These are phyloP conservation scores for Cyclanthera cordifolia DNA, from an alignment of 306 rosid species.

Conservation along the genomic window DNA sequence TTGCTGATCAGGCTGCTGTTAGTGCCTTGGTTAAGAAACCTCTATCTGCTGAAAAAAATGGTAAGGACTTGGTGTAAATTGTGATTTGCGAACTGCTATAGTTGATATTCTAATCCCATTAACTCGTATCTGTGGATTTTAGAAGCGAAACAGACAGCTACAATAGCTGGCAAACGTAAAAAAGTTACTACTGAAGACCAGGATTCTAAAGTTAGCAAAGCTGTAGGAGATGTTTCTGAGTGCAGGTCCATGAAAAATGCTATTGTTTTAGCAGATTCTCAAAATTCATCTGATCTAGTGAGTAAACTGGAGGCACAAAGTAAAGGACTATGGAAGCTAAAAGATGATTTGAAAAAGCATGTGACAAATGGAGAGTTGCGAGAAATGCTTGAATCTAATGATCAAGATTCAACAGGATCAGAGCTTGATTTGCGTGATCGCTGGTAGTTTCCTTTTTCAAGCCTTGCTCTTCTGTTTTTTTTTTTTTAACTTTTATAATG, in stretches of 20 bases:
- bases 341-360: constrained; percentile 73
- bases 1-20: constrained; percentile 64
- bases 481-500: no score
- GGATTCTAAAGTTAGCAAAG: constrained; percentile 57
- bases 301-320: constrained; percentile 56
- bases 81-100: background rate
- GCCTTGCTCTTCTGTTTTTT: background rate
- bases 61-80: constrained; percentile 21
- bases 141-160: constrained; percentile 20
- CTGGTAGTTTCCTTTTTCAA: constrained; percentile 40
- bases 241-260: constrained; percentile 29
- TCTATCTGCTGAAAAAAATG: constrained; percentile 28
- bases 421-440: constrained; percentile 90
- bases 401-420: constrained; percentile 73
- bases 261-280: constrained; percentile 16
- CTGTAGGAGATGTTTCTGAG: constrained; percentile 41
- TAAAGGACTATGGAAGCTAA: constrained; percentile 70
- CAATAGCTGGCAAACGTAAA: constrained; percentile 65
- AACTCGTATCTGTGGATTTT: background rate
- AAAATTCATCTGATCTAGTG: constrained; percentile 33
- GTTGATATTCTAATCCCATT: background rate
- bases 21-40: constrained; percentile 34
- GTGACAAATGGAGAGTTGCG: constrained; percentile 66
- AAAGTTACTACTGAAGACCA: constrained; percentile 30
- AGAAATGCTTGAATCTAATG: constrained; percentile 63